Evolutionary conservation across 495 filamentous ascomycete species (phyloP), one percentile per base, ranked within the genome.

Genomic region (Trichocladium antarcticum): DNA sequence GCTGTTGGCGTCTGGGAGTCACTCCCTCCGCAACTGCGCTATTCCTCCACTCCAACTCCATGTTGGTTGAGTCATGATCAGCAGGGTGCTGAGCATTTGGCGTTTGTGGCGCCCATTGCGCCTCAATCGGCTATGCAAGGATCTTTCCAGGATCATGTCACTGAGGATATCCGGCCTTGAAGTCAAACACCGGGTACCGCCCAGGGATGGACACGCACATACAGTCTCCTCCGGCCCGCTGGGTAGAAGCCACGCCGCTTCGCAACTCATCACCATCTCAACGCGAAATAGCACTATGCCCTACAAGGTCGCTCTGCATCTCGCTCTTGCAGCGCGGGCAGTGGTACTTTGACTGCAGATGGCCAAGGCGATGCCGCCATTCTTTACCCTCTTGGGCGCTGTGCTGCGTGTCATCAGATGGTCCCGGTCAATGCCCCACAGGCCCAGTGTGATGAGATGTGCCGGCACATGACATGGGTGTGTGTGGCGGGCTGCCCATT

Each of bases 371-470:
- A 27, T 17, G 37, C 24, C 32, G 38, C 37, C 50, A 17, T 45
- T 42, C 42, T 51, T 48, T 50, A n/a, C 55, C 45, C 24, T 45
- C 31, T 51, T 47, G 34, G 42, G 44, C 24, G 12, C 31, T 44
- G 39, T 50, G 28, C 49, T 63, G 60, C 55, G 53, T 54, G 53
- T 58, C 56, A 58, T 58, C 47, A 44, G 54, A 46, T 45, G 27
- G 36, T 41, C 36, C 24, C 24, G 38, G 38, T 45, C 58, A 59
- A 55, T 63, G 37, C 51, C 36, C 34, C 6, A 12, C 19, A 42
- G 19, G 37, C 31, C 37, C 43, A 19, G 31, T 40, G 37, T 56
- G 52, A 27, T 51, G 51, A 49, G 37, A 38, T 37, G 45, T 40
- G 19, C 40, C 43, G 37, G 45, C 34, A 47, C 55, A 47, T 45